A percentile compares a stretch with the other conserved stretches of the same genome.
Evolutionary conservation across 2,329 filamentous ascomycete genomes (phyloP).

Genomic region (Stylonectria norvegica): DNA sequence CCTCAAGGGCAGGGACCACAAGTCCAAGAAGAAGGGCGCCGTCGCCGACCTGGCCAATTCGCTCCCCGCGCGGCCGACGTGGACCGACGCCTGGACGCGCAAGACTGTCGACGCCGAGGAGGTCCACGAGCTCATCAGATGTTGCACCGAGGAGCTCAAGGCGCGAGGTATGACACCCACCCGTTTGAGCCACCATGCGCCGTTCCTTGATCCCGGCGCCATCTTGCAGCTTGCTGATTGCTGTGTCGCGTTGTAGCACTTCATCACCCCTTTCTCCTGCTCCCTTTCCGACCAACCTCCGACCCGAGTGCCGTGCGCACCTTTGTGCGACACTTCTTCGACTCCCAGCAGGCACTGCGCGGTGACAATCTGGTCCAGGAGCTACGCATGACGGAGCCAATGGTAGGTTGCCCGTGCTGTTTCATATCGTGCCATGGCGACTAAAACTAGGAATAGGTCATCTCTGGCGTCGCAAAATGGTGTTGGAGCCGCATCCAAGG

Average conservation of each 20-base stretch:
- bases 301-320: constrained; percentile 89
- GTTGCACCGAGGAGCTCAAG: constrained; percentile 89
- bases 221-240: constrained; percentile 17
- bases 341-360: constrained; percentile 58
- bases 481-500: constrained; percentile 92
- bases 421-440: not conserved
- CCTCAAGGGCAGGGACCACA: constrained; percentile 78
- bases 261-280: constrained; percentile 84
- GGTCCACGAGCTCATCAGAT: constrained; percentile 79
- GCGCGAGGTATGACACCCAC: constrained; percentile 70
- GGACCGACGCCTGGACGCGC: constrained; percentile 85
- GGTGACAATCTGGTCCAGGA: constrained; percentile 78
- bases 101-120: constrained; percentile 83
- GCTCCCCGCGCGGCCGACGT: constrained; percentile 67
- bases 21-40: constrained; percentile 64
- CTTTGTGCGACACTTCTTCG: constrained; percentile 92
- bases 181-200: constrained; percentile 1
- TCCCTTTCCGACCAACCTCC: constrained; percentile 90
- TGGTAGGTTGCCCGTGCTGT: constrained; percentile 60
- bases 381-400: constrained; percentile 85
- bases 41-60: constrained; percentile 48
- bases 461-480: constrained; percentile 95
- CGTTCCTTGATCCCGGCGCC: not conserved
- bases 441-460: constrained; percentile 57
- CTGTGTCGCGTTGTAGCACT: constrained; percentile 56